These are phyloP conservation scores for Phytophthora pistaciae DNA, from an alignment of 352 stramenopile species.

Conservation along the genomic window DNA sequence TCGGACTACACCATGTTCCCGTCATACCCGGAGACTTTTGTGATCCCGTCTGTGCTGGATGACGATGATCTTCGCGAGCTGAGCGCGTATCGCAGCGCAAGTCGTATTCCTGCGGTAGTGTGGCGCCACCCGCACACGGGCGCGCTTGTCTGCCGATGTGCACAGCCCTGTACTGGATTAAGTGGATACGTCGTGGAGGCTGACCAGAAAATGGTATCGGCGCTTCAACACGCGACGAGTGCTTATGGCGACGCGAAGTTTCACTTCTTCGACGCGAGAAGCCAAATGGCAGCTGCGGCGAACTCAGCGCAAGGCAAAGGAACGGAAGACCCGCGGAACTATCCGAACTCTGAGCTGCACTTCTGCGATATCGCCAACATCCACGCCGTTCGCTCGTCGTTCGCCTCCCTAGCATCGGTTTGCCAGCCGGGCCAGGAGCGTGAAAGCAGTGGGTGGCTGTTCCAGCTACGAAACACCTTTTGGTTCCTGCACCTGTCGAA, in stretches of 20 bases:
- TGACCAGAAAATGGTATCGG: conserved; percentile 83
- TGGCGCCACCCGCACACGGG: conserved; percentile 93
- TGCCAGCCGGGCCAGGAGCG: conserved; percentile 84
- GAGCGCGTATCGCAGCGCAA: conserved; percentile 94
- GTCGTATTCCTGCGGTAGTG: conserved; percentile 93
- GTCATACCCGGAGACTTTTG: conserved; percentile 95
- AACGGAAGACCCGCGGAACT: conserved; percentile 95
- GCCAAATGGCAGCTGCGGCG: conserved; percentile 85
- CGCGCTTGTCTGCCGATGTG: conserved; percentile 90
- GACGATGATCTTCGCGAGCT: conserved; percentile 91
- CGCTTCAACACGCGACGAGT: conserved; percentile 75
- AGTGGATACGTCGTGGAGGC: conserved; percentile 84
- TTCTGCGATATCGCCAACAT: conserved; percentile 99
- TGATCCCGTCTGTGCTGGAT: conserved; percentile 93
- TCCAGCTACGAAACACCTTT: conserved; percentile 95
- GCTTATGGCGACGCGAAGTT: conserved; percentile 73
- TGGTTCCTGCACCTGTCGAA: conserved; percentile 98
- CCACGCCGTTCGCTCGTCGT: conserved; percentile 95
- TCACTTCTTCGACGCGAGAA: conserved; percentile 88
- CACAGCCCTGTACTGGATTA: conserved; percentile 84
- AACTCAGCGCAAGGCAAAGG: conserved; percentile 91
- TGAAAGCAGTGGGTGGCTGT: conserved; percentile 81
- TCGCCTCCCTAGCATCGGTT: conserved; percentile 76
- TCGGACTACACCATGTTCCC: conserved; percentile 91
- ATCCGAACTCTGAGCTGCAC: conserved; percentile 95